Percentiles rank a stretch among this genome's conserved stretches.
These are phyloP conservation scores for Tetrastigma voinierianum DNA, from an alignment of 164 flowering plant species.

Conservation along the genomic window DNA sequence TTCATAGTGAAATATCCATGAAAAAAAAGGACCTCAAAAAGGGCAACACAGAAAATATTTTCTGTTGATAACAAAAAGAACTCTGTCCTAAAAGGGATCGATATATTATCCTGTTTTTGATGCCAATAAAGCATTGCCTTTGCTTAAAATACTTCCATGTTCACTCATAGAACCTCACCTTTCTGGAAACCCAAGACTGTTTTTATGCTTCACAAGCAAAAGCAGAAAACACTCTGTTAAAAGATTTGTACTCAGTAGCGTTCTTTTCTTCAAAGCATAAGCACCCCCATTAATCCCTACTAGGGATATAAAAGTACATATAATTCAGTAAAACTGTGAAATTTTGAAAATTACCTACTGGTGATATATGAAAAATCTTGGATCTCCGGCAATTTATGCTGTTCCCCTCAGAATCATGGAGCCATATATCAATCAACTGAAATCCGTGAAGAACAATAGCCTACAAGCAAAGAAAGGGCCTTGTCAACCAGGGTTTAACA, in stretches of 20 bases:
- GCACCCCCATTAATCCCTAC: background rate
- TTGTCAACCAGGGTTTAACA: slow-evolving; percentile 6
- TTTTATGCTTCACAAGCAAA: no score
- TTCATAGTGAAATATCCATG: background rate
- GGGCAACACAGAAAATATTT: background rate
- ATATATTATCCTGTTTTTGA: no score
- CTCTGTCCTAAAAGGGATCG: no score
- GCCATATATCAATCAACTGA: slow-evolving; percentile 91
- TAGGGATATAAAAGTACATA: background rate
- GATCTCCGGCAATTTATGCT: slow-evolving; percentile 42
- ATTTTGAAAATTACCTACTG: slow-evolving; percentile 49
- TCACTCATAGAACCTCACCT: no score
- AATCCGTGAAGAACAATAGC: slow-evolving; percentile 95
- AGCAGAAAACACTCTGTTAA: no score
- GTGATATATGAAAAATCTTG: slow-evolving; percentile 53
- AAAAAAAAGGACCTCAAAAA: background rate
- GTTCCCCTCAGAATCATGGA: slow-evolving; percentile 64
- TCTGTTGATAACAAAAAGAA: background rate
- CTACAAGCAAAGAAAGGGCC: slow-evolving; percentile 35
- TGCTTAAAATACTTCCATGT: no score
- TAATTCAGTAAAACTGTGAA: background rate
- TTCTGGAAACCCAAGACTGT: no score
- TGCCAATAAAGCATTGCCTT: no score
- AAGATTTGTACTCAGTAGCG: no score
- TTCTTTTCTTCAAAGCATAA: no score